These are phyloP conservation scores for Mikania micrantha DNA, from an alignment of 129 eudicot species.

Conservation along the genomic window DNA sequence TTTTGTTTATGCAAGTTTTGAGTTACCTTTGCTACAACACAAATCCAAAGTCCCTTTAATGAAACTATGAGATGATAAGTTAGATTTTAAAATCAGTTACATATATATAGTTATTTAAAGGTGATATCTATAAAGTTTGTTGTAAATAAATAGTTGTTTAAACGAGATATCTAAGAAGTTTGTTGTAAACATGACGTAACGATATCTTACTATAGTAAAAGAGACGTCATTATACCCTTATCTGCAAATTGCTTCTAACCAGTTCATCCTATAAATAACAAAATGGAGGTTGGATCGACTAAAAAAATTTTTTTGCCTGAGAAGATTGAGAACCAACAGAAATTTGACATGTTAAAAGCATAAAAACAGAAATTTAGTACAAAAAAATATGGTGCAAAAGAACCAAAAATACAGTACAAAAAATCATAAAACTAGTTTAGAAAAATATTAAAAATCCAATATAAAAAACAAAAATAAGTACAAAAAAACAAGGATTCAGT, in stretches of 20 bases:
- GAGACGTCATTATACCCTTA: not conserved
- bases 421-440: no score
- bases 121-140: not conserved
- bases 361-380: no score
- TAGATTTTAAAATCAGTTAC: not conserved
- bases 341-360: no score
- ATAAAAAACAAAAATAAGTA: no score
- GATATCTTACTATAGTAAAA: not conserved
- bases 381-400: no score
- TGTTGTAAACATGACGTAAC: constrained; percentile 9
- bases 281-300: no score
- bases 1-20: not conserved
- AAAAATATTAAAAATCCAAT: no score
- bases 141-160: not conserved
- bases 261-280: not conserved
- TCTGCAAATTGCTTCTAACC: not conserved
- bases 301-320: no score
- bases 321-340: no score
- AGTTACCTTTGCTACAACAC: not conserved
- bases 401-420: no score
- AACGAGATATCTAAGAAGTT: not conserved
- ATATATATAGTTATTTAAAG: not conserved
- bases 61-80: not conserved
- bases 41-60: not conserved
- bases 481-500: no score